Conservation (phyloP, 176 grass and related monocot species). For the Microstegium vimineum region DNA sequence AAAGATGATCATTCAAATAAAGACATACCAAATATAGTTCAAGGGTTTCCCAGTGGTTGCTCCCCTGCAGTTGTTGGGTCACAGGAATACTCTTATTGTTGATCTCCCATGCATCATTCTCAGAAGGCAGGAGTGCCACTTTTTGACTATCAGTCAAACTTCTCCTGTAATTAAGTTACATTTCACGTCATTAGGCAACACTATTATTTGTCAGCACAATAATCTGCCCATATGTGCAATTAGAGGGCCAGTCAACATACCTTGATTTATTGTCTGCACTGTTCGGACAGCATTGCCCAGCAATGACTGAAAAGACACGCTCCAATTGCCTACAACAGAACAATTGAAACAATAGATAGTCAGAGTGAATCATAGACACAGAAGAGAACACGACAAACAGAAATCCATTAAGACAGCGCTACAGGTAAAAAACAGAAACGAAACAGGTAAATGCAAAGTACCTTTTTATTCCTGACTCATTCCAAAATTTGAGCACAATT, state of each 20-base stretch:
- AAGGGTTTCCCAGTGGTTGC: constrained; percentile 81
- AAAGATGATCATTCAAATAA: not conserved
- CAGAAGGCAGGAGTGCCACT: constrained; percentile 48
- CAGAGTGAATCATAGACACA: constrained; percentile 16
- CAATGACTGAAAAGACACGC: constrained; percentile 67
- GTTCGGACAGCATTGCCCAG: constrained; percentile 70
- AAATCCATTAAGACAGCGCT: not conserved
- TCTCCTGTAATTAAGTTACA: constrained; percentile 45
- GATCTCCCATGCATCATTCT: constrained; percentile 48
- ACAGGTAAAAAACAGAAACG: constrained; percentile 7
- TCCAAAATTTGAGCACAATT: constrained; percentile 82
- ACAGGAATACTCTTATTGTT: constrained; percentile 38
- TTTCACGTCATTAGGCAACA: not conserved
- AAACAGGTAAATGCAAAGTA: constrained; percentile 25
- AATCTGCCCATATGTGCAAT: not conserved
- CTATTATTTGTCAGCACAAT: not conserved
- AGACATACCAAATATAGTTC: constrained; percentile 74
- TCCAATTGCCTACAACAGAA: constrained; percentile 70
- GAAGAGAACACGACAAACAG: constrained; percentile 1
- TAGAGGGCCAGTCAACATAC: constrained; percentile 16
- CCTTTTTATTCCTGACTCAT: constrained; percentile 78
- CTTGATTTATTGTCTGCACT: constrained; percentile 42
- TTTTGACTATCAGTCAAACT: constrained; percentile 42
- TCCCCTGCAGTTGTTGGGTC: constrained; percentile 58
- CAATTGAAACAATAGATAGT: constrained; percentile 6